phyloP scores from a whole-genome alignment of 1,139 yeast genomes.

The Blastobotrys apis region DNA sequence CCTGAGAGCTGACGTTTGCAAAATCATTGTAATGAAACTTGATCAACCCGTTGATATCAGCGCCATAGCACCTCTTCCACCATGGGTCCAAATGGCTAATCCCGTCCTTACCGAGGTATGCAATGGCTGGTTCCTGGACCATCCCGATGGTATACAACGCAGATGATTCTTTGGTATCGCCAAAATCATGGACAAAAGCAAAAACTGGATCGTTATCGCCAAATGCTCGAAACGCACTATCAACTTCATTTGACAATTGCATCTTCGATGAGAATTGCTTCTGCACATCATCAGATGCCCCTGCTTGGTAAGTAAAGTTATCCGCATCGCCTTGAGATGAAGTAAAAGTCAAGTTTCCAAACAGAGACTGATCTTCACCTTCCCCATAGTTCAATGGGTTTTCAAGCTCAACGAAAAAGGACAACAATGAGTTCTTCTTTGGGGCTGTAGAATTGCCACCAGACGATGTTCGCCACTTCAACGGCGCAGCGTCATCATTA shows the following conservation, averaged over 20 bases:
- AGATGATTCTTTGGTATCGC: neutral
- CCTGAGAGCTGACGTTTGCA: neutral
- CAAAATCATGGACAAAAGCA: constrained; percentile 9
- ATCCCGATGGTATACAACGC: constrained; percentile 9
- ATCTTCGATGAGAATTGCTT: neutral
- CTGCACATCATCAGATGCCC: constrained; percentile 1
- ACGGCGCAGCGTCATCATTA: neutral
- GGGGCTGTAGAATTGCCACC: too few species aligned
- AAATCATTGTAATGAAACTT: constrained; percentile 9
- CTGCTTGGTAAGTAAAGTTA: constrained; percentile 3
- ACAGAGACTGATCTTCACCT: constrained; percentile 5
- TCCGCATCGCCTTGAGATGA: neutral
- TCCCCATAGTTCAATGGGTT: constrained; percentile 5
- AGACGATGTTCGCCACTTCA: neutral
- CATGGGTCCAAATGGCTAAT: constrained; percentile 8
- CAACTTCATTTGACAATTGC: neutral
- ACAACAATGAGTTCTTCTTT: neutral
- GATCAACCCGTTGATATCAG: neutral
- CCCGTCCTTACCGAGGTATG: constrained; percentile 6
- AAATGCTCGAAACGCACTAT: neutral
- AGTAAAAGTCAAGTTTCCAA: constrained; percentile 10
- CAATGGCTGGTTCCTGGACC: constrained; percentile 9
- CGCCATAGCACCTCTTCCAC: constrained; percentile 10
- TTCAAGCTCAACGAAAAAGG: neutral
- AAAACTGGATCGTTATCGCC: constrained; percentile 6